A percentile compares a stretch with the other conserved stretches of the same genome.
Conservation (phyloP, 73 alveolate species). For the Durusdinium trenchii region DNA sequence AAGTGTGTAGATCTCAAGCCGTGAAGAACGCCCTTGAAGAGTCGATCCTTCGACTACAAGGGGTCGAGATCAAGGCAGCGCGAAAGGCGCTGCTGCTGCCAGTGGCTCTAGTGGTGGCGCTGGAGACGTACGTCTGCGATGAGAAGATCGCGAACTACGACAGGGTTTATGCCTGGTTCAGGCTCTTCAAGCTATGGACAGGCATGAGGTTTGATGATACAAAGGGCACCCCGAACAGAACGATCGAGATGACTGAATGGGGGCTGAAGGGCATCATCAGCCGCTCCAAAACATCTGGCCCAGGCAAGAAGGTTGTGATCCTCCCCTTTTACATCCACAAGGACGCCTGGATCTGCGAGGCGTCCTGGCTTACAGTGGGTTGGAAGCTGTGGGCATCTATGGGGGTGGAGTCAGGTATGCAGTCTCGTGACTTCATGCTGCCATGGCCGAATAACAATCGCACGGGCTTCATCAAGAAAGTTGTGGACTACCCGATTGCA, state of each 20-base stretch:
- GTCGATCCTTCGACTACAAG: no score
- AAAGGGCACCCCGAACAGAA: neutral
- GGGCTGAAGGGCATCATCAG: neutral
- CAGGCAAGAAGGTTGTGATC: neutral
- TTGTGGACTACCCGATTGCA: neutral
- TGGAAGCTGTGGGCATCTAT: neutral
- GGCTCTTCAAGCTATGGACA: neutral
- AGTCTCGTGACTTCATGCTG: neutral
- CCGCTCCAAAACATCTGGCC: neutral
- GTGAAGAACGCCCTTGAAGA: no score
- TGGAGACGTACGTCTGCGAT: no score
- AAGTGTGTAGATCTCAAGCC: no score
- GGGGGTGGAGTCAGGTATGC: neutral
- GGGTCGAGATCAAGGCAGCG: no score
- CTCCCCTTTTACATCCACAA: neutral
- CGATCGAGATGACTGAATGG: neutral
- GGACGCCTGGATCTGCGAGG: neutral
- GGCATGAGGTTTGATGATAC: no score
- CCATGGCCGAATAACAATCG: neutral
- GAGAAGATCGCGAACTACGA: neutral
- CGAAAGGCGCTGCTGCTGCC: no score
- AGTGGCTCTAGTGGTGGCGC: no score
- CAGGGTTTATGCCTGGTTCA: neutral
- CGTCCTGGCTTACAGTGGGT: neutral
- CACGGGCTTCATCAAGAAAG: neutral